Evolutionary conservation across 1,284 basidiomycete species (phyloP).

Genomic region (Cystobasidiaceae sp.): DNA sequence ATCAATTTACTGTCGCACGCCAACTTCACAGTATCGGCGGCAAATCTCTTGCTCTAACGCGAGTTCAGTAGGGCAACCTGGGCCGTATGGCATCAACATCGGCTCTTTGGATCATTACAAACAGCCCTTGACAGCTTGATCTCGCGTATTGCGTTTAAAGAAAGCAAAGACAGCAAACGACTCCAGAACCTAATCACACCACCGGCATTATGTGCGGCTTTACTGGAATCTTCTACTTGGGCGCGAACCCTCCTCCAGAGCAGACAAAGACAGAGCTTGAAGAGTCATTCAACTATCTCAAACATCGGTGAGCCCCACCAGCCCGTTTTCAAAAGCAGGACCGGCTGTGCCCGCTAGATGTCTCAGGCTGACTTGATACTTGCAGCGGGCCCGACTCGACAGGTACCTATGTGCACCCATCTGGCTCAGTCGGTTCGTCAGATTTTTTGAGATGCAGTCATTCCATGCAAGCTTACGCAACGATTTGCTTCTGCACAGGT

Average conservation of each 20-base stretch:
- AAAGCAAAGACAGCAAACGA: too few species aligned
- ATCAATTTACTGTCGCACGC: too few species aligned
- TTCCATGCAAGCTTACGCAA: not conserved
- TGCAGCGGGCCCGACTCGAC: slow-evolving; percentile 11
- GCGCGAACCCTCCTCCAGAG: slow-evolving; percentile 9
- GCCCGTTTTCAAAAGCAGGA: not conserved
- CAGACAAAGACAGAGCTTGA: slow-evolving; percentile 15
- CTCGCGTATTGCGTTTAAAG: too few species aligned
- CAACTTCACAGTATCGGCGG: too few species aligned
- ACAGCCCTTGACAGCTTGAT: too few species aligned
- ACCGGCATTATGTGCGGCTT: slow-evolving; percentile 32
- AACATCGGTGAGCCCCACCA: not conserved
- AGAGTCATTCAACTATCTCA: slow-evolving; percentile 15
- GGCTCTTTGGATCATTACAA: too few species aligned
- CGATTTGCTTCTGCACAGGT: slow-evolving; percentile 19
- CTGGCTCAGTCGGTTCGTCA: slow-evolving; percentile 10
- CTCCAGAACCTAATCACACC: too few species aligned
- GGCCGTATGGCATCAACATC: too few species aligned
- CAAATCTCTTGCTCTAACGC: too few species aligned
- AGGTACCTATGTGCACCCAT: slow-evolving; percentile 16
- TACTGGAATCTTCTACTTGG: slow-evolving; percentile 11
- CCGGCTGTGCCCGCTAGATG: too few species aligned
- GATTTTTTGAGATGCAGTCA: not conserved
- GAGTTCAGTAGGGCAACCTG: too few species aligned
- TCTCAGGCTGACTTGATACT: slow-evolving; percentile 2